Base-by-base conservation (phyloP, 805 yeast genomes). In the Metschnikowia continentalis region DNA sequence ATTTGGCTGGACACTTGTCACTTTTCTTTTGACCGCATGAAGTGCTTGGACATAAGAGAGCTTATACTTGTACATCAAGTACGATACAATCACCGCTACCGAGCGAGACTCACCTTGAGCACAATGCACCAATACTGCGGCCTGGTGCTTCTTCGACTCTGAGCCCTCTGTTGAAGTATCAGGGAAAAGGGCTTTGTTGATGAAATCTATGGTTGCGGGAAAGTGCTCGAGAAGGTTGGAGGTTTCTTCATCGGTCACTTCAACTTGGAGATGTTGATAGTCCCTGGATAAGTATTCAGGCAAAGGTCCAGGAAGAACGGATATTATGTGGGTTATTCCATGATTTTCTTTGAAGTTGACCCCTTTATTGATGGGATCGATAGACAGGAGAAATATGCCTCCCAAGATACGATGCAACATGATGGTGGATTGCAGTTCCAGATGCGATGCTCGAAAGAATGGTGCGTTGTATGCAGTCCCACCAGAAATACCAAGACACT, bases 311-410 rank as follows among this genome's bases (percentile, higher is more conserved):
- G 81, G 80, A 19, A 90, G 68, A 0, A 85, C 78, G 0, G 96
- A 84, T 20, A 92, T 65, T 10, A 94, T 80, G 62, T 86, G 89
- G 0, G 89, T 78, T 40, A 94, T 83, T 8, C 80, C 78, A 57
- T 76, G 69, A 20, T 79, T 73, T 20, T 72, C 71, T 32, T 67
- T 68, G 40, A 88, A 67, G 40, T 86, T 82, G 13, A 74, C 67
- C 7, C 43, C 43, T 8, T 42, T 47, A 14, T 77, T 69, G 20
- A 90, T 69, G 0, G 96, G 87, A 46, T 79, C 80, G 19, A 85
- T 71, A 0, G 94, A 81, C 4, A 96, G 90, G 14, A 92, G 67
- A 67, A 83, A 88, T 1, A 92, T 77, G 7, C 84, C 84, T 23
- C 95, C 96, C n/a, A 88, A 67, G n/a, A 90, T 77, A 60, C 95